Evolutionary conservation across 306 rosid species (phyloP), one percentile per base, ranked within the genome.

Genomic region (Glycyrrhiza uralensis): DNA sequence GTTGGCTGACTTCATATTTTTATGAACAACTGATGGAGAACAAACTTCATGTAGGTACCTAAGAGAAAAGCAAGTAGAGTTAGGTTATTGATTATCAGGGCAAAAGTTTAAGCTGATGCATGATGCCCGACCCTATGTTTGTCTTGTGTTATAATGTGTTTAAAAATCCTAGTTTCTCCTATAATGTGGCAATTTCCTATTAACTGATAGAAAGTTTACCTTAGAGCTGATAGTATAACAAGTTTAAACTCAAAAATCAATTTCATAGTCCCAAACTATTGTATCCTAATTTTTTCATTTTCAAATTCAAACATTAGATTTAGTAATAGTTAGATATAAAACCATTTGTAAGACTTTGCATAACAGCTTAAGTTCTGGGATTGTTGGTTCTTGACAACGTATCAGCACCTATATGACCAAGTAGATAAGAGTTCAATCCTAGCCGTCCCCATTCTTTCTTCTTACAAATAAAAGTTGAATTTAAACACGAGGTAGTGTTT

Each of bases 21-120:
- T 91, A 76, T 95, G 99, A 66, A 95, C 85, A 76, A 95, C 75
- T 32, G 99, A 88, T 45, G 99, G 99, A n/a, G 96, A 87, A 85
- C 97, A 91, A 76, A 86, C 96, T 87, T 95, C 99, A 65, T 95
- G 99, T 4, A 95, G 81, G 81, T 95, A 95, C 96, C 99, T 94
- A 78, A 64, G 56, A 72, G 79, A 65, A 45, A 22, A 50, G 56
- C 68, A 41, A 68, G 71, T 46, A 84, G 29, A 68, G 58, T 46
- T 44, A 76, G 22, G 47, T 47, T 66, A 49, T 66, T 68, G 65
- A 30, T 50, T 45, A 44, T 54, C 49, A 1, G 12, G 55, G 56
- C 1, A 56, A 30, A 76, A 4, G 3, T 19, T 8, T 14, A 20
- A 20, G 46, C 35, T 5, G 28, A 73, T 41, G 50, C 50, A 23